A percentile compares a stretch with the other conserved stretches of the same genome.
Conservation (phyloP, 495 filamentous ascomycete species). For the Echria macrotheca region DNA sequence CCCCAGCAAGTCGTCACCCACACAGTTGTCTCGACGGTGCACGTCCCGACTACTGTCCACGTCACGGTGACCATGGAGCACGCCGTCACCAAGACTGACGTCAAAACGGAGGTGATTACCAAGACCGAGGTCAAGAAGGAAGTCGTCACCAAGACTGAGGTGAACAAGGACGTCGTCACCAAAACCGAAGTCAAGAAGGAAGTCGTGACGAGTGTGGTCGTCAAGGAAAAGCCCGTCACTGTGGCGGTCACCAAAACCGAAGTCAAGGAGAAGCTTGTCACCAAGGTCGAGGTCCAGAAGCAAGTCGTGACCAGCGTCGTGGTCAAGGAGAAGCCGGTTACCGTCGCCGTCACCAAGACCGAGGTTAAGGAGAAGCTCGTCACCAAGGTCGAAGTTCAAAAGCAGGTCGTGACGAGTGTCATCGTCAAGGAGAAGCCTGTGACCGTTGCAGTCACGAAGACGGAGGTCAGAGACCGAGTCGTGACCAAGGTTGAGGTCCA, state of each 20-base stretch:
- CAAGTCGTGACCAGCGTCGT: neutral
- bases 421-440: neutral
- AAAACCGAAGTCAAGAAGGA: neutral
- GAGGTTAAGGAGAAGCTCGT: neutral
- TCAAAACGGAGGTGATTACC: neutral
- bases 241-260: neutral
- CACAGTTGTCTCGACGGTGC: neutral
- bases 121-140: neutral
- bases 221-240: constrained; percentile 1
- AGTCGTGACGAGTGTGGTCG: neutral
- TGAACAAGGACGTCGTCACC: constrained; percentile 2
- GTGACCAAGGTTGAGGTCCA: constrained; percentile 7
- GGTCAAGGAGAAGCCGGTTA: neutral
- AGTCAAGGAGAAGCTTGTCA: neutral
- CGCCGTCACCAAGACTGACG: neutral
- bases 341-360: neutral
- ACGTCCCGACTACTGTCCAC: constrained; percentile 6
- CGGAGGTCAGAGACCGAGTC: neutral
- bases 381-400: constrained; percentile 1
- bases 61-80: constrained; percentile 6
- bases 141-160: neutral
- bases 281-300: neutral
- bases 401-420: constrained; percentile 1
- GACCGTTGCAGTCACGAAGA: neutral
- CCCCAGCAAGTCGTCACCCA: neutral